These are phyloP conservation scores for Moricandia arvensis DNA, from an alignment of 345 rosid genomes.

Conservation along the genomic window DNA sequence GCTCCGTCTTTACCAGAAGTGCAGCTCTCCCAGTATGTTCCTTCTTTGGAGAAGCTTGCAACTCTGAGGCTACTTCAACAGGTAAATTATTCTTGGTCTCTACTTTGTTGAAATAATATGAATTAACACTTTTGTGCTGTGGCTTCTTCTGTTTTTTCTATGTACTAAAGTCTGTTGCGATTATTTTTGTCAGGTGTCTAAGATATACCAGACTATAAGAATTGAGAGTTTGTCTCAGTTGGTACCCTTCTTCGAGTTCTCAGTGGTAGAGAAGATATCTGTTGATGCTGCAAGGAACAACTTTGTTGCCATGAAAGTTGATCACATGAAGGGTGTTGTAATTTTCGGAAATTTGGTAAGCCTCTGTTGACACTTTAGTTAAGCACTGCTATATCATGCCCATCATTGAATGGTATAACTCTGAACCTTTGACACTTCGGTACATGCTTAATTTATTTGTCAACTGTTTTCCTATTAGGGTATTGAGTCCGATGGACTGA, in stretches of 20 bases:
- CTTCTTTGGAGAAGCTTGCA: constrained; percentile 83
- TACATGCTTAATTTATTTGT: background rate
- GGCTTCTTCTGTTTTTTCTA: background rate
- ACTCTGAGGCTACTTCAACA: constrained; percentile 88
- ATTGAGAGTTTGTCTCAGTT: constrained; percentile 72
- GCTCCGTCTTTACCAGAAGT: constrained; percentile 92
- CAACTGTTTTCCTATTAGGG: constrained; percentile 45
- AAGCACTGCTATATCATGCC: background rate
- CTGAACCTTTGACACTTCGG: background rate
- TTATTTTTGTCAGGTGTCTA: constrained; percentile 72
- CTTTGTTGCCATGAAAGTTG: constrained; percentile 85
- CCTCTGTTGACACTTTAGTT: background rate
- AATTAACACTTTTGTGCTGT: background rate
- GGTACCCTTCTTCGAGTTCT: constrained; percentile 86
- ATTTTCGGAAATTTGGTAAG: constrained; percentile 70
- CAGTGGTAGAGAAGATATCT: constrained; percentile 83
- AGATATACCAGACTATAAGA: constrained; percentile 78
- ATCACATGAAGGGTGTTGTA: constrained; percentile 75
- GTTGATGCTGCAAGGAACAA: constrained; percentile 87
- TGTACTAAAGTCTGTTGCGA: background rate
- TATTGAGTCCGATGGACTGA: constrained; percentile 84
- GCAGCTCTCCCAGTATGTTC: constrained; percentile 76
- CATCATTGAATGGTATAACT: background rate
- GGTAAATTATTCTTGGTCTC: constrained; percentile 42
- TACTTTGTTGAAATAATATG: background rate